Base-by-base conservation (phyloP, 139 green algal genomes). In the Chlorella vulgaris region DNA sequence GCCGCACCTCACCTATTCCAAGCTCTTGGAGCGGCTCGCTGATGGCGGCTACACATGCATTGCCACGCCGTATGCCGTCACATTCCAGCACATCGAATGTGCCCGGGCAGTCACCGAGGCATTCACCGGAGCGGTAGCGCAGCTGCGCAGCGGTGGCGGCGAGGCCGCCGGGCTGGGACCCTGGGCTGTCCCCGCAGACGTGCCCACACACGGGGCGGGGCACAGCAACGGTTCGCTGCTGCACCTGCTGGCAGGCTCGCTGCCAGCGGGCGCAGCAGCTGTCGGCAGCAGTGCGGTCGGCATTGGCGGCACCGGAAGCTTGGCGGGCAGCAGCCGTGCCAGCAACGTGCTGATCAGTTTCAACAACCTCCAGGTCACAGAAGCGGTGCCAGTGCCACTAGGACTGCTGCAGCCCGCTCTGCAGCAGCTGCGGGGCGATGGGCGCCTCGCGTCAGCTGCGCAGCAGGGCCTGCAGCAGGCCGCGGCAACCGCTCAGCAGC, bases 281-380 rank as follows among this genome's bases (percentile, higher is more conserved):
- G 39, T 1, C 5, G 22, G 24, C 71, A 61, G 50, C 19, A 36
- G 33, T 1, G 69, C 40, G 38, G 42, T 10, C 24, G 39, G 29
- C 31, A 3, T 22, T 24, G 62, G 62, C 62, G 22, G 24, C 15
- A 33, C 7, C 58, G 29, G 21, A n/a, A n/a, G n/a, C n/a, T n/a
- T n/a, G n/a, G n/a, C n/a, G 47, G 47, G 68, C 69, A 35, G 33
- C 43, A 62, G 55, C 87, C 91, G 73, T 18, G 83, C 85, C 13
- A 93, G 92, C 80, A 98, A 97, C 77, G 85, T 95, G 18, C 85
- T 98, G 24, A 88, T 98, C 70, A 92, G 85, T 10, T 98, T 92
- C 91, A 98, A 98, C 88, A 96, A 97, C 91, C 85, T 87, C 19
- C 88, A 86, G 24, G 92, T 90, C 2, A 55, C 51, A 13, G 84